These are phyloP conservation scores for Hansenula anomala DNA, from an alignment of 1,139 yeast species.

Conservation along the genomic window DNA sequence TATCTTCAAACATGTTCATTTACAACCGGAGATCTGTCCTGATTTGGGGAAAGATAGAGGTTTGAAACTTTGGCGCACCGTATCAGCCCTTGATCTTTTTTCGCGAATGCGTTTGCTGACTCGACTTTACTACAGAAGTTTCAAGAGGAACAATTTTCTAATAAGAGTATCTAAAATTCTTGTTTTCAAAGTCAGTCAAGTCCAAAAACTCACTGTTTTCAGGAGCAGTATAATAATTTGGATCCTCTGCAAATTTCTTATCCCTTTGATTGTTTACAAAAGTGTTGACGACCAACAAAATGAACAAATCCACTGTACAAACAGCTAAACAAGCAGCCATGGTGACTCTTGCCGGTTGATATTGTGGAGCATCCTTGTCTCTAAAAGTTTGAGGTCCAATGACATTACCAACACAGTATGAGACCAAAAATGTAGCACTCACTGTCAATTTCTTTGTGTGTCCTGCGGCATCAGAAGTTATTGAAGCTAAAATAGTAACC, in stretches of 20 bases:
- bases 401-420: constrained; percentile 52
- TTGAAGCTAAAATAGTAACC: constrained; percentile 24
- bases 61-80: no score
- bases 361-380: constrained; percentile 32
- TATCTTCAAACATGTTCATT: no score
- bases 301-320: constrained; percentile 22
- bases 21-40: no score
- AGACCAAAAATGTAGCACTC: constrained; percentile 39
- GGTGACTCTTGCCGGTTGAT: constrained; percentile 38
- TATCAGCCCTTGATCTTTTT: no score
- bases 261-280: constrained; percentile 30
- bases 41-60: no score
- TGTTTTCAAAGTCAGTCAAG: constrained; percentile 53
- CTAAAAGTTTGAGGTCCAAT: constrained; percentile 46
- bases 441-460: constrained; percentile 50
- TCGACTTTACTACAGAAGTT: no score
- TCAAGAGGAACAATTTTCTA: no score
- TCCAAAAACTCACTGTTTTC: constrained; percentile 37
- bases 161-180: constrained; percentile 39
- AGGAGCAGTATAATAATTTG: not conserved
- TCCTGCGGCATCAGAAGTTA: constrained; percentile 53
- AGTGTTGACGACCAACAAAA: constrained; percentile 26
- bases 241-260: constrained; percentile 11
- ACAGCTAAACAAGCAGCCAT: constrained; percentile 35
- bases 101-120: no score